Base-by-base conservation (phyloP, 2,329 filamentous ascomycete genomes). In the Tolypocladium inflatum region DNA sequence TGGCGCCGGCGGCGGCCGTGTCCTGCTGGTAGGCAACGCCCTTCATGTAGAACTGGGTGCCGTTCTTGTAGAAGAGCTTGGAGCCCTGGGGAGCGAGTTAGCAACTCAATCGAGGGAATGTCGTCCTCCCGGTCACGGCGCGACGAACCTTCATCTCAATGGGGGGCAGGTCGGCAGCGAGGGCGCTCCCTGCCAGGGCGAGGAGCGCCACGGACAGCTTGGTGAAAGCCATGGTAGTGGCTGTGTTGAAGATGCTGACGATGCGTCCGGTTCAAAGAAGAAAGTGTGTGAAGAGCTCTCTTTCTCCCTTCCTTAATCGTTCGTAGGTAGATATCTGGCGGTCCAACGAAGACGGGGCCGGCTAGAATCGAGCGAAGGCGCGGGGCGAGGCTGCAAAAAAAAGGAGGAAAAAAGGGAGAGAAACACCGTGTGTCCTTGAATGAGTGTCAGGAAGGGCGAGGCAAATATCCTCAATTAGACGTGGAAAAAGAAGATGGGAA, bases 1-100 rank as follows among this genome's bases (percentile, higher is more conserved):
- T 77, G 58, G 68, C 69, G 61, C 84, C 81, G 56, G 80, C 81
- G 56, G 82, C 78, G 63, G 78, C 79, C 63, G 79, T 79, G 67
- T 93, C 89, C 78, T 92, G 85, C 80, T 99, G 94, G 78, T 99
- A 99, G 65, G 94, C 94, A 66, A 99, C 81, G 77, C 94, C 94
- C 74, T 88, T 90, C 74, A 97, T 90, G 80, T 86, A 95, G 76
- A 82, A 82, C 67, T 82, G 78, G 21, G 80, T 82, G 62, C 80
- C 80, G 67, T 87, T 89, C 74, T 89, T 82, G 80, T 89, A 92
- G 81, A 95, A 97, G 81, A 97, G 93, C 76, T 94, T 92, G 71
- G 83, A 83, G 66, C 90, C 87, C 83, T 87, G 68, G 58, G 68
- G 57, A 64, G 23, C 55, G 60, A 39, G 39, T 35, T 21, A 39